Base-by-base conservation (phyloP, 2,329 filamentous ascomycete species). In the Coniochaeta sp. region DNA sequence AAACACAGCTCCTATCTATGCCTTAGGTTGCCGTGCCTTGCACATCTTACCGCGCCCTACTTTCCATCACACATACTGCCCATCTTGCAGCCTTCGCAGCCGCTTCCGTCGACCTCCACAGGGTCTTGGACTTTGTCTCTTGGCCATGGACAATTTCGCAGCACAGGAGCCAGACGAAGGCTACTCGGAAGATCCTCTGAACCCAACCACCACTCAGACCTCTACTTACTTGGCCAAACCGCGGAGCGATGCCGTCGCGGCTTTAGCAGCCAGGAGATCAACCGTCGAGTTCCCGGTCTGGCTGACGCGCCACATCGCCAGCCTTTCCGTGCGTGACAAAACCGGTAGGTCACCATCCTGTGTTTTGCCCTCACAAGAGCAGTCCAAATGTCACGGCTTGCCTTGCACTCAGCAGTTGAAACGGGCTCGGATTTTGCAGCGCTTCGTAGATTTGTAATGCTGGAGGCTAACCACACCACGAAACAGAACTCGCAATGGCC, bases 141-240 rank as follows among this genome's bases (percentile, higher is more conserved):
- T 17, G 62, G 58, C 58, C 56, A 68, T 67, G 66, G 63, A 66
- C 54, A 61, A 62, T 60, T 68, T 66, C 62, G 42, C 58, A 59
- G 47, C 62, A 17, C 79, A 81, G 61, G 79, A 87, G 72, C 82
- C 91, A 61, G 91, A 96, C 76, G 91, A 96, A 76, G 91, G 91
- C 68, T 96, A 95, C 72, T 93, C 90, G 6, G 90, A 95, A 71
- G 90, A 93, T 65, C 83, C 83, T 61, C 73, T 86, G 58, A 81
- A 79, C 65, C 73, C 59, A 61, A 66, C 67, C 52, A 69, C 65
- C 66, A 69, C 66, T 66, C 34, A 34, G 67, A 69, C 63, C 60
- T 55, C 61, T 17, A 65, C 61, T 75, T 62, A 62, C n/a, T 59
- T 60, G 54, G 26, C 58, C 44, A 74, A 63, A 65, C 63, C 26